Evolutionary conservation across 805 yeast genomes (phyloP), one percentile per base, ranked within the genome.

Genomic region (Zygotorulaspora danielsina): DNA sequence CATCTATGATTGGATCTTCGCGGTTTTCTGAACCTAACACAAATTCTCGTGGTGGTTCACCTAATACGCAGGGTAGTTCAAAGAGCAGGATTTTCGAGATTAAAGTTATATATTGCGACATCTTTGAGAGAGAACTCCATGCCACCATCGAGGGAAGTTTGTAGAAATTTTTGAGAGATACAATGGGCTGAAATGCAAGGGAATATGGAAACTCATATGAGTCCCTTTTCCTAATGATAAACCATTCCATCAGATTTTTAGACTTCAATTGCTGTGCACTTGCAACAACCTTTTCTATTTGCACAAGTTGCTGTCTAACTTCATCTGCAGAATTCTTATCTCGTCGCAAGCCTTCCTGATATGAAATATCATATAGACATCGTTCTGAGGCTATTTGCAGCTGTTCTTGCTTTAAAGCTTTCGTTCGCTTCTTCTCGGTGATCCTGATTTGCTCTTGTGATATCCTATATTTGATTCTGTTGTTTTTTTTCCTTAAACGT

Each of bases 121-220:
- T 52, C 32, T 47, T 53, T 11, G 32, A 32, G 4, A 55, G 30
- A n/a, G 60, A 54, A 21, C 41, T 34, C 34, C 44, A 42, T 4
- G 51, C 46, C 9, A 55, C 48, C 4, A 34, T 18, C 3, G 44
- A 41, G 12, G 61, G 57, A 12, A 57, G 39, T 12, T 41, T 41
- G 31, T 41, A 41, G 13, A 50, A 39, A 16, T 49, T 54, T 13
- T 48, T 53, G 12, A 54, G 34, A 5, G 61, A 55, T 5, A 58
- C 37, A 9, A 58, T 42, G 2, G 61, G 61, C 21, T 52, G 51
- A 31, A 54, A 56, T 4, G 50, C 41, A 6, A 56, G 38, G 1
- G 59, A 43, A 36, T 45, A 58, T 10, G 56, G 55, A 18, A 55
- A 38, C 9, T 52, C 53, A 21, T 44, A 44, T 6, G 57, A 48